Evolutionary conservation across 805 yeast genomes (phyloP).

Genomic region (Yarrowia divulgata): DNA sequence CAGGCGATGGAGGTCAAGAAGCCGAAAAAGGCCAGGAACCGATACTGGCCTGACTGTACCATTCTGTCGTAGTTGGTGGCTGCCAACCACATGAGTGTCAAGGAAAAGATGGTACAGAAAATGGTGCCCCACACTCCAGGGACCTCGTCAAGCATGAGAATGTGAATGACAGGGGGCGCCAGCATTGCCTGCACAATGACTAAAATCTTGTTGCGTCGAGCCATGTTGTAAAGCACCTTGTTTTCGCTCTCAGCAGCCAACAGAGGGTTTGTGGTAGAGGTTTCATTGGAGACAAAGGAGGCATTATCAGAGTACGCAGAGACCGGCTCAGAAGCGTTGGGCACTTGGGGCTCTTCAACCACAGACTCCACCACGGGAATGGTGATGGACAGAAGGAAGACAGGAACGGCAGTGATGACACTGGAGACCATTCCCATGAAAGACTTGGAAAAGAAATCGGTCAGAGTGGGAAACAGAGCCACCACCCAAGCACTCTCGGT

Average conservation of each 20-base stretch:
- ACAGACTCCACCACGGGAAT: conserved; percentile 50
- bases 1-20: conserved; percentile 71
- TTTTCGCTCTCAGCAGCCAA: conserved; percentile 26
- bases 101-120: conserved; percentile 40
- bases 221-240: conserved; percentile 30
- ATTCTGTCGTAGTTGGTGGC: conserved; percentile 29
- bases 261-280: conserved; percentile 20
- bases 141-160: conserved; percentile 37
- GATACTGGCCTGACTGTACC: conserved; percentile 37
- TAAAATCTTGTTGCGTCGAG: conserved; percentile 39
- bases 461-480: conserved; percentile 43
- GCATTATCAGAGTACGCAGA: conserved; percentile 23
- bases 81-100: conserved; percentile 17
- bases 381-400: conserved; percentile 48
- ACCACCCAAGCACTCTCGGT: conserved; percentile 26
- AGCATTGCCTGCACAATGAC: conserved; percentile 50
- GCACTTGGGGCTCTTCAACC: conserved; percentile 20
- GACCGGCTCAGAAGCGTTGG: conserved; percentile 18
- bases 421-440: conserved; percentile 41
- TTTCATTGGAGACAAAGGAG: not conserved
- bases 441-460: conserved; percentile 42
- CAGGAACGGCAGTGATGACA: conserved; percentile 46
- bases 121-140: conserved; percentile 26
- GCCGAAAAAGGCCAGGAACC: conserved; percentile 54
- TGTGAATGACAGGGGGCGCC: conserved; percentile 48